phyloP scores from a whole-genome alignment of 495 filamentous ascomycete genomes.

The Penicillium bovifimosum region DNA sequence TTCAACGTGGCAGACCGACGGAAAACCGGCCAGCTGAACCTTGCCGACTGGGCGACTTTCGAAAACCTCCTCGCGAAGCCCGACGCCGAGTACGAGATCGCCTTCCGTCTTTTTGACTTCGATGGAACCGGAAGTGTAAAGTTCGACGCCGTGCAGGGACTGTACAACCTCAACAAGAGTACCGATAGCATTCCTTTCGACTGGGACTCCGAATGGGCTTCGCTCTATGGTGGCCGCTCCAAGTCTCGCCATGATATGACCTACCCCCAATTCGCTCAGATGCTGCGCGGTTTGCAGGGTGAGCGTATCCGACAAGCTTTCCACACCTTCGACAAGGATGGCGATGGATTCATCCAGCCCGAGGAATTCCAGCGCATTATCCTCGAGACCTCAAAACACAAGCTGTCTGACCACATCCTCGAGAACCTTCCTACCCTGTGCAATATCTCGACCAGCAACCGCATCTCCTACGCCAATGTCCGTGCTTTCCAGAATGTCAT shows the following conservation, averaged over 20 bases:
- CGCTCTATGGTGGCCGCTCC: slow-evolving; percentile 81
- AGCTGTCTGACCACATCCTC: slow-evolving; percentile 94
- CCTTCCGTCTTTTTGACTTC: slow-evolving; percentile 90
- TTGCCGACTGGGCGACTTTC: slow-evolving; percentile 87
- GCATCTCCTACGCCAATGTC: slow-evolving; percentile 96
- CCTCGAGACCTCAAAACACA: slow-evolving; percentile 85
- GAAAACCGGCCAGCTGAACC: slow-evolving; percentile 60
- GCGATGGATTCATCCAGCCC: slow-evolving; percentile 95
- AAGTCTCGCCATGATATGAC: slow-evolving; percentile 81
- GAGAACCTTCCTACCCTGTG: slow-evolving; percentile 89
- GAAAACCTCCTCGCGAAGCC: slow-evolving; percentile 90
- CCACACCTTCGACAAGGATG: slow-evolving; percentile 82
- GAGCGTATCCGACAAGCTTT: slow-evolving; percentile 95
- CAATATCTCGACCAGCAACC: slow-evolving; percentile 87
- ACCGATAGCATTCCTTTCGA: slow-evolving; percentile 82
- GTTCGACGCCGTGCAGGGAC: slow-evolving; percentile 73
- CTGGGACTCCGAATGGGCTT: slow-evolving; percentile 97
- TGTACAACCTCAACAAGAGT: slow-evolving; percentile 80
- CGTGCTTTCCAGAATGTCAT: slow-evolving; percentile 96
- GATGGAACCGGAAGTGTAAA: slow-evolving; percentile 76
- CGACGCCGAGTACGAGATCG: slow-evolving; percentile 98
- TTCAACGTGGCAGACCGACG: slow-evolving; percentile 83
- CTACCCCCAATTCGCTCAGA: slow-evolving; percentile 96
- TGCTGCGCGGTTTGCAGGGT: slow-evolving; percentile 92
- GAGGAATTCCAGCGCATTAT: slow-evolving; percentile 97